A percentile compares a stretch with the other conserved stretches of the same genome.
phyloP scores from a whole-genome alignment of 768 basidiomycete genomes.

The Neoboletus brunneissimus region DNA sequence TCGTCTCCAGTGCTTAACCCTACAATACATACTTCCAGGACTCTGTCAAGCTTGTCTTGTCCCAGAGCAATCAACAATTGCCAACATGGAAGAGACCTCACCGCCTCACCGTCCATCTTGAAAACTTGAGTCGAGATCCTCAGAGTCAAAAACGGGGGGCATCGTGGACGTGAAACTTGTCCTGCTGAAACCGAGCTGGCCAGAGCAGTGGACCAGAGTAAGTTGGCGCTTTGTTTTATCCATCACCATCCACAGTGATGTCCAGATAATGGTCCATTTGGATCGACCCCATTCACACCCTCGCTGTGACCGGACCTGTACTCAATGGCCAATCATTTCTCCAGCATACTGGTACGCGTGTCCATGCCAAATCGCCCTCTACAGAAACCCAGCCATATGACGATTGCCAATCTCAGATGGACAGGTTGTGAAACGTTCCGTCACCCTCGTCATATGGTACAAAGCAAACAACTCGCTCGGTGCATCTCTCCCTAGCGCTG shows the following conservation, averaged over 20 bases:
- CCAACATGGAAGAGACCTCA: no score
- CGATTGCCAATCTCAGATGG: conserved; percentile 29
- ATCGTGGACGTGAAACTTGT: conserved; percentile 19
- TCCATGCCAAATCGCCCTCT: no score
- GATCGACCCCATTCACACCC: no score
- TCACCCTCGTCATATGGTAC: conserved; percentile 70
- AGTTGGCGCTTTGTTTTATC: background rate
- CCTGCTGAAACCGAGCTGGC: conserved; percentile 7
- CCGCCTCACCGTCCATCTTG: no score
- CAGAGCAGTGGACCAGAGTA: conserved; percentile 12
- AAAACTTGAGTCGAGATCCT: no score
- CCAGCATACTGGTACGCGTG: no score
- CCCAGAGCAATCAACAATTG: no score
- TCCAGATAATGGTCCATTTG: conserved; percentile 17
- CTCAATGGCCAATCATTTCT: no score
- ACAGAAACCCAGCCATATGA: background rate
- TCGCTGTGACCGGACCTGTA: no score
- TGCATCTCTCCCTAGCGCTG: background rate
- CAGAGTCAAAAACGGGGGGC: background rate
- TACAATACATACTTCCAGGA: no score
- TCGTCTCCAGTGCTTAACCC: no score
- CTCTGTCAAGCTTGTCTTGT: no score
- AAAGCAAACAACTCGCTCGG: conserved; percentile 39
- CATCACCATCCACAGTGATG: background rate
- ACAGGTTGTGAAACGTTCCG: conserved; percentile 46